Evolutionary conservation across 129 eudicot species (phyloP).

Genomic region (Oenanthe sinensis): DNA sequence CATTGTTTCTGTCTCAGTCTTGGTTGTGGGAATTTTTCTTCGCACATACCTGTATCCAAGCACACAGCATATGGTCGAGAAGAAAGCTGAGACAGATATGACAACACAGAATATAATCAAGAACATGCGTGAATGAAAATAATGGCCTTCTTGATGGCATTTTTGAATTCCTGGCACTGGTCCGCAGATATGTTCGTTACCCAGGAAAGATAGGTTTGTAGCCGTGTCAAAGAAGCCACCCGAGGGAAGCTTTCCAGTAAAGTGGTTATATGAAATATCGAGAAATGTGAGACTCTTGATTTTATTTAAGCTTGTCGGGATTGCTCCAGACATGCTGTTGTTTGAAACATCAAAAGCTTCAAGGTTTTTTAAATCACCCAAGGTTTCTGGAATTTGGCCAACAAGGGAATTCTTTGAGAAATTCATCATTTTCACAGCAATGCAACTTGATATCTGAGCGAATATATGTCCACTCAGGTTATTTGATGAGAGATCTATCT

Average conservation of each 20-base stretch:
- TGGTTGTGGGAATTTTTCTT: conserved; percentile 10
- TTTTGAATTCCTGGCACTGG: conserved; percentile 25
- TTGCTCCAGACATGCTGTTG: conserved; percentile 35
- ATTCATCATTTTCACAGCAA: conserved; percentile 29
- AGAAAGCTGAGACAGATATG: conserved; percentile 17
- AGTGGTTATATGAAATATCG: conserved; percentile 39
- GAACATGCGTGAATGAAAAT: conserved; percentile 27
- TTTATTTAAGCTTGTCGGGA: conserved; percentile 30
- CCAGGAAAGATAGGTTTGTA: conserved; percentile 31
- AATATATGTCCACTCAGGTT: conserved; percentile 28
- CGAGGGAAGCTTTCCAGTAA: conserved; percentile 30
- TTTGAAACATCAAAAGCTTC: conserved; percentile 37
- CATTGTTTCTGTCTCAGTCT: conserved; percentile 7
- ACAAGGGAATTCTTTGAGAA: conserved; percentile 33
- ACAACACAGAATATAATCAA: conserved; percentile 28
- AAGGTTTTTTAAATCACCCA: conserved; percentile 30
- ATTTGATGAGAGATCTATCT: conserved; percentile 31
- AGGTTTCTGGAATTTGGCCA: conserved; percentile 36
- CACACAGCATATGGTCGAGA: conserved; percentile 27
- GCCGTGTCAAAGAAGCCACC: conserved; percentile 36
- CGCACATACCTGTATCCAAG: conserved; percentile 24
- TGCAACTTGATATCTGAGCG: conserved; percentile 34
- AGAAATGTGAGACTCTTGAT: conserved; percentile 28
- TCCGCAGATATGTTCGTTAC: conserved; percentile 37
- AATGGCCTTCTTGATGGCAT: conserved; percentile 22